A percentile compares a stretch with the other conserved stretches of the same genome.
phyloP scores from a whole-genome alignment of 1,284 basidiomycete genomes.

The Exobasidium cylindrosporum region DNA sequence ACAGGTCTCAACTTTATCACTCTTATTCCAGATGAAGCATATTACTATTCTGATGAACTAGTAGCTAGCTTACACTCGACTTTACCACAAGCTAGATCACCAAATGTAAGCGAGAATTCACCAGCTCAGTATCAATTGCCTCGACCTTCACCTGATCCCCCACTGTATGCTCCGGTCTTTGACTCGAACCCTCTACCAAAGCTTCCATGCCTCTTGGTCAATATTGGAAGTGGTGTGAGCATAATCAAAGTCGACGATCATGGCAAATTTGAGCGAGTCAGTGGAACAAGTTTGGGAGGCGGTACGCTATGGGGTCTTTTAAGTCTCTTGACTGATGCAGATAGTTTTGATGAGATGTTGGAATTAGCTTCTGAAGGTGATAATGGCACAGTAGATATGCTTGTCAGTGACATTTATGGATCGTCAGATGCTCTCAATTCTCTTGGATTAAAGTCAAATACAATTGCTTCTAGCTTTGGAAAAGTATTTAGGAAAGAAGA shows the following conservation, averaged over 20 bases:
- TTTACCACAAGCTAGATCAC: slow-evolving; percentile 25
- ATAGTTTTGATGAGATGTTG: slow-evolving; percentile 96
- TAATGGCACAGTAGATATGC: slow-evolving; percentile 94
- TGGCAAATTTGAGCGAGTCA: slow-evolving; percentile 91
- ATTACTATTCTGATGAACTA: slow-evolving; percentile 96
- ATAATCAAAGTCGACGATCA: slow-evolving; percentile 96
- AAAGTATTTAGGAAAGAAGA: slow-evolving; percentile 86
- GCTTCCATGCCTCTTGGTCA: slow-evolving; percentile 92
- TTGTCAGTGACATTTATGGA: slow-evolving; percentile 98
- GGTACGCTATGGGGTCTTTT: slow-evolving; percentile 98
- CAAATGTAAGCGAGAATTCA: slow-evolving; percentile 3
- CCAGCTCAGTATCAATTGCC: slow-evolving; percentile 62
- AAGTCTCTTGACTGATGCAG: slow-evolving; percentile 90
- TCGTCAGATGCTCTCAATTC: slow-evolving; percentile 67
- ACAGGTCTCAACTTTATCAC: slow-evolving; percentile 95
- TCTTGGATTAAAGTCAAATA: slow-evolving; percentile 85
- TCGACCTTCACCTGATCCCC: slow-evolving; percentile 86
- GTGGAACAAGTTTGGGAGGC: slow-evolving; percentile 95
- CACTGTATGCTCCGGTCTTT: slow-evolving; percentile 83
- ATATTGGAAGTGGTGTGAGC: slow-evolving; percentile 96
- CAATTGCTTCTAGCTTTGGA: slow-evolving; percentile 95
- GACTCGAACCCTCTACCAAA: slow-evolving; percentile 69
- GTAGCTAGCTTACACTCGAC: slow-evolving; percentile 59
- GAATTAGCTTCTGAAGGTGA: slow-evolving; percentile 87
- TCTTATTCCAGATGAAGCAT: slow-evolving; percentile 94